Evolutionary conservation across 2,329 filamentous ascomycete species (phyloP), one percentile per base, ranked within the genome.

Genomic region (Penicillium sp.): DNA sequence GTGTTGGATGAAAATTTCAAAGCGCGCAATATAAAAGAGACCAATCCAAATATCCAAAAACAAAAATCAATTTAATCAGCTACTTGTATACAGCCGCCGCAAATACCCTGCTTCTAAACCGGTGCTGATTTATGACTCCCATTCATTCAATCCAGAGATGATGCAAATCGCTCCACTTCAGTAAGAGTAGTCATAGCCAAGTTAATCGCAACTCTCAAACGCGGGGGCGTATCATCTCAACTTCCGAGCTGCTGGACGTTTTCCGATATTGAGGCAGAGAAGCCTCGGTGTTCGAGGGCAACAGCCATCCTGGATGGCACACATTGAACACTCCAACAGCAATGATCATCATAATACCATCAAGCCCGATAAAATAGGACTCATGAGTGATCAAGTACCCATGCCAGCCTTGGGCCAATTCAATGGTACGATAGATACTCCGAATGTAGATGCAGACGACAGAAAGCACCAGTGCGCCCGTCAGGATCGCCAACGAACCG

Each of bases 341-440:
- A 57, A 79, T 56, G 6, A 80, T 72, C 78, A 84, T 84, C 69
- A 82, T 78, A 2, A 76, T 73, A 2, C 79, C 82, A 62, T 84
- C 82, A 2, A 84, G 72, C 4, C 74, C 81, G 61, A 83, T 77
- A 60, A 84, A 84, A 58, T 79, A 84, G 6, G 69, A 68, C 66
- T 84, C 77, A 5, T 79, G 79, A 13, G 80, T 81, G 57, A 84
- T 83, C 48, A 84, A 68, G 43, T 80, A 81, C 0, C 82, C 82
- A 5, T 66, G 61, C 82, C 82, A 84, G 0, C 82, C 82, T 66
- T 84, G 74, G 13, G 76, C 70, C 55, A 84, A 71, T 65, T 84
- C 82, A 43, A 84, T 75, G 0, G 81, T 80, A 54, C 82, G 78
- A 65, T 83, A 84, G 42, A 84, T 78, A 60, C 78, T 81, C 51